These are phyloP conservation scores for Butyriboletus loyo DNA, from an alignment of 768 basidiomycete species.

Conservation along the genomic window DNA sequence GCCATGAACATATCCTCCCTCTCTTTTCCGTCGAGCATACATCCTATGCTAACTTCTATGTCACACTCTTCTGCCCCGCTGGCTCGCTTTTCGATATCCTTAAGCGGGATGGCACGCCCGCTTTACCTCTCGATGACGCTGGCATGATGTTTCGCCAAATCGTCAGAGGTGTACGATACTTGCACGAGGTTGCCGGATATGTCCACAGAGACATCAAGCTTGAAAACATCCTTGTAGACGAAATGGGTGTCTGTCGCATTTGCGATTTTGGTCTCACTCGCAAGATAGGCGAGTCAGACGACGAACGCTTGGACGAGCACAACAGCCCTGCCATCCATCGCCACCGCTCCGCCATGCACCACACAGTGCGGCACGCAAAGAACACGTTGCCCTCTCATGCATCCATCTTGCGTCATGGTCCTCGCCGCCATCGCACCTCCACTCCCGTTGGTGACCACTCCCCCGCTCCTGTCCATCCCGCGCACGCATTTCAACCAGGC, in stretches of 20 bases:
- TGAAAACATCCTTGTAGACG: conserved; percentile 93
- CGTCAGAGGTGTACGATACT: conserved; percentile 75
- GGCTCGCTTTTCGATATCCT: conserved; percentile 85
- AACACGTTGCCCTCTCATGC: conserved; percentile 14
- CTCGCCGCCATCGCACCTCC: conserved; percentile 50
- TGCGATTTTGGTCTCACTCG: conserved; percentile 82
- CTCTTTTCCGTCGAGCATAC: conserved; percentile 66
- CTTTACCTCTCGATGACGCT: conserved; percentile 71
- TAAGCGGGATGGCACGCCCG: conserved; percentile 63
- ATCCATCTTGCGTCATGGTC: conserved; percentile 28
- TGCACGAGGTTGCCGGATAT: conserved; percentile 72
- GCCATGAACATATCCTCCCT: conserved; percentile 84
- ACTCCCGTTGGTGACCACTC: conserved; percentile 37
- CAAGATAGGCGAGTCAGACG: conserved; percentile 52
- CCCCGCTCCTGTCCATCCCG: conserved; percentile 30
- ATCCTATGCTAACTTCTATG: conserved; percentile 67
- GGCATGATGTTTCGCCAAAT: conserved; percentile 87
- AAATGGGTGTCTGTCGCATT: conserved; percentile 82
- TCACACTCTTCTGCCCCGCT: conserved; percentile 81
- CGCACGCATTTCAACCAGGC: conserved; percentile 61
- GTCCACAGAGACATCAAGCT: conserved; percentile 96
- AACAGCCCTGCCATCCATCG: conserved; percentile 13
- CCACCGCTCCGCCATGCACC: conserved; percentile 27
- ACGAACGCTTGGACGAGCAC: conserved; percentile 22
- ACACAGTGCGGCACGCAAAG: conserved; percentile 26